A percentile compares a stretch with the other conserved stretches of the same genome.
These are phyloP conservation scores for Scenedesmus sp. DNA, from an alignment of 163 green algal species.

Conservation along the genomic window DNA sequence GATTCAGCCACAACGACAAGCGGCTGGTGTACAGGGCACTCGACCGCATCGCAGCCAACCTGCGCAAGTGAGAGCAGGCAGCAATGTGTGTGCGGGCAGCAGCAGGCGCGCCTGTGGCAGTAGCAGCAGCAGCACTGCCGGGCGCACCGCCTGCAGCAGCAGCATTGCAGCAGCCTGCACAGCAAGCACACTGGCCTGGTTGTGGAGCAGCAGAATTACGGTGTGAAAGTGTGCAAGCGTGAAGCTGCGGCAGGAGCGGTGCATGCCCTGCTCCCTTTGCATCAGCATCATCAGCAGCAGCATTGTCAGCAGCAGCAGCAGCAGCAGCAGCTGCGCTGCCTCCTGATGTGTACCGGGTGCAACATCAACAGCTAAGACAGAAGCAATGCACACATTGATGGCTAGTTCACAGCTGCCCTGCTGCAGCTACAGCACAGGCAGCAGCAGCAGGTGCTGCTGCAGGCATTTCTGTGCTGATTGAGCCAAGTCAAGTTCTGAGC, in stretches of 20 bases:
- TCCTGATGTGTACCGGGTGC: neutral
- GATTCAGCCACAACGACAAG: constrained; percentile 43
- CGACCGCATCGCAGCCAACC: constrained; percentile 25
- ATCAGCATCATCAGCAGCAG: neutral
- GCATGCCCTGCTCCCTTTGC: too few species aligned
- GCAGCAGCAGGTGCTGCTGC: too few species aligned
- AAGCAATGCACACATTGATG: neutral
- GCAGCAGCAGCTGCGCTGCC: neutral
- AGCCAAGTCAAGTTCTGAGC: neutral
- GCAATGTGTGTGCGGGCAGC: too few species aligned
- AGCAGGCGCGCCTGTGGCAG: neutral
- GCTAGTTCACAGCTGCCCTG: neutral
- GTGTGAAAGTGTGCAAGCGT: too few species aligned
- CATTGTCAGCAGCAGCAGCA: neutral
- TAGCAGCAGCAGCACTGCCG: too few species aligned
- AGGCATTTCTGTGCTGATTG: too few species aligned
- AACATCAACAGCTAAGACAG: neutral
- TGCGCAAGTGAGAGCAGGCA: neutral
- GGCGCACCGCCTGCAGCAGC: neutral
- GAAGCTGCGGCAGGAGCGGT: too few species aligned
- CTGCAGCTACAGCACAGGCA: neutral
- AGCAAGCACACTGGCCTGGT: too few species aligned
- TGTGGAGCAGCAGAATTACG: too few species aligned
- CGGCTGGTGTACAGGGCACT: constrained; percentile 31
- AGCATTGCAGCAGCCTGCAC: neutral